A percentile compares a stretch with the other conserved stretches of the same genome.
These are phyloP conservation scores for Candida sp. DNA, from an alignment of 1,139 yeast species.

Conservation along the genomic window DNA sequence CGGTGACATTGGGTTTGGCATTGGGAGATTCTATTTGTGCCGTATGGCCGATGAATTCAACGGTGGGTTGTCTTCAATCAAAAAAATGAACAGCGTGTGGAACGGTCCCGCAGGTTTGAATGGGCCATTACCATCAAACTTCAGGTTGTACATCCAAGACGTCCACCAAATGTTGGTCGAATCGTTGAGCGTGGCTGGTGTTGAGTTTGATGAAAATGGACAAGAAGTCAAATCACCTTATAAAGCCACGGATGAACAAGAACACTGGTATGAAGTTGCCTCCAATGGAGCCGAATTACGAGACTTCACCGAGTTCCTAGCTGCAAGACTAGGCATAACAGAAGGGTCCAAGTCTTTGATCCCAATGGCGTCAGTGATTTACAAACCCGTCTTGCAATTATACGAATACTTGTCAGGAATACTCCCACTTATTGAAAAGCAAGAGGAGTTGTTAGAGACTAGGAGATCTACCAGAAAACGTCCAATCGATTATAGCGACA, in stretches of 20 bases:
- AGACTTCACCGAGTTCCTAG: constrained; percentile 32
- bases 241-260: constrained; percentile 12
- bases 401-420: constrained; percentile 27
- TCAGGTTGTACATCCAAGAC: constrained; percentile 57
- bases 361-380: constrained; percentile 25
- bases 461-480: constrained; percentile 19
- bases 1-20: constrained; percentile 50
- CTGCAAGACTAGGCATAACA: constrained; percentile 18
- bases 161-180: constrained; percentile 38
- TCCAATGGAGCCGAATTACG: constrained; percentile 32
- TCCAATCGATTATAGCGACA: constrained; percentile 19
- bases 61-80: constrained; percentile 45
- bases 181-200: constrained; percentile 32
- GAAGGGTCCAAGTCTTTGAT: constrained; percentile 15
- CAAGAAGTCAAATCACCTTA: constrained; percentile 22
- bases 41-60: constrained; percentile 41
- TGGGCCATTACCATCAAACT: constrained; percentile 34
- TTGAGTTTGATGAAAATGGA: constrained; percentile 32
- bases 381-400: constrained; percentile 30
- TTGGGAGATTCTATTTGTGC: constrained; percentile 51
- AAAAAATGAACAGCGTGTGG: constrained; percentile 33
- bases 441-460: constrained; percentile 19
- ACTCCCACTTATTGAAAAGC: constrained; percentile 24
- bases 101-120: constrained; percentile 20
- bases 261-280: constrained; percentile 52